These are phyloP conservation scores for Taphrina flavorubra DNA, from an alignment of 1,139 yeast genomes.

Conservation along the genomic window DNA sequence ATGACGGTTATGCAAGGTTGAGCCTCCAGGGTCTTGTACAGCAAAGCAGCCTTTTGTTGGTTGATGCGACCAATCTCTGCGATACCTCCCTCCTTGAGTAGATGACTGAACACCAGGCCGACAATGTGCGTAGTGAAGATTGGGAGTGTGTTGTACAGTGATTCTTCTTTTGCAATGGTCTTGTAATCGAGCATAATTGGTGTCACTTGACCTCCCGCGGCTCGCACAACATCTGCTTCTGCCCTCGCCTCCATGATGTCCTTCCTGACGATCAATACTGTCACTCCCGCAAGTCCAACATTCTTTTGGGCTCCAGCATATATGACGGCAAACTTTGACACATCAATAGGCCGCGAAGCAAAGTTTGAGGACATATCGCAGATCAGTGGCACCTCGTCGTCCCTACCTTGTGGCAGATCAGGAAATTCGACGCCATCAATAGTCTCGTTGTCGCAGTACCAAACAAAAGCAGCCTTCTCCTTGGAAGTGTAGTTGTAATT, in stretches of 20 bases:
- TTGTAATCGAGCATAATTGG: slow-evolving; percentile 92
- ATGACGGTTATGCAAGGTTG: slow-evolving; percentile 65
- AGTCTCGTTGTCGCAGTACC: slow-evolving; percentile 94
- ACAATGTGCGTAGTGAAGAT: slow-evolving; percentile 87
- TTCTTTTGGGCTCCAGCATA: slow-evolving; percentile 92
- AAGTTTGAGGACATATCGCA: slow-evolving; percentile 96
- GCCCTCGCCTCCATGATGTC: slow-evolving; percentile 69
- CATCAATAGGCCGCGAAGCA: slow-evolving; percentile 78
- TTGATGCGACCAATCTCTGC: slow-evolving; percentile 64
- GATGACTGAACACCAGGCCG: slow-evolving; percentile 71
- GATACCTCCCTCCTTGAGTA: slow-evolving; percentile 68
- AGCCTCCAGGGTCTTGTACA: slow-evolving; percentile 70
- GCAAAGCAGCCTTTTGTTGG: slow-evolving; percentile 62
- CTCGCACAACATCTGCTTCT: slow-evolving; percentile 64
- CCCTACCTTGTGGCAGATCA: slow-evolving; percentile 56
- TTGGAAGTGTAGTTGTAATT: slow-evolving; percentile 54
- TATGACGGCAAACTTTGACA: slow-evolving; percentile 81
- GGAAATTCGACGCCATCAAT: slow-evolving; percentile 91
- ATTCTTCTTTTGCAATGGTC: slow-evolving; percentile 81
- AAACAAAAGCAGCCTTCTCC: slow-evolving; percentile 75
- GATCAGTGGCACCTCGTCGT: slow-evolving; percentile 60
- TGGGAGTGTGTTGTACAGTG: slow-evolving; percentile 94
- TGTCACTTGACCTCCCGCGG: slow-evolving; percentile 69
- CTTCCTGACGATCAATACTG: slow-evolving; percentile 87
- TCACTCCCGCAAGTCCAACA: slow-evolving; percentile 93